Evolutionary conservation across 2,329 filamentous ascomycete genomes (phyloP).

Genomic region (Teratosphaeria zuluensis): DNA sequence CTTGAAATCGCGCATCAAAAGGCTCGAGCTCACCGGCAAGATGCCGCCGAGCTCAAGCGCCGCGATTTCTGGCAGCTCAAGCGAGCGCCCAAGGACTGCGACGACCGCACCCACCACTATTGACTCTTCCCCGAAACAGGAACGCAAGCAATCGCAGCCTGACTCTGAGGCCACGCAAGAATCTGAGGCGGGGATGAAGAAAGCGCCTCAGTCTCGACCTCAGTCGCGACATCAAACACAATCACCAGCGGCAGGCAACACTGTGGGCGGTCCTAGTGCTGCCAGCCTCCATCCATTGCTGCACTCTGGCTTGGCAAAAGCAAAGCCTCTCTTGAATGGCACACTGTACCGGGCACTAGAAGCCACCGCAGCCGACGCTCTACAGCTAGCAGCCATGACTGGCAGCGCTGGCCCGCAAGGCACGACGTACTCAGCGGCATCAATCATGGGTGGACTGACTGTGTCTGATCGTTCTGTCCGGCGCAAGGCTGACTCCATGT

Average conservation of each 20-base stretch:
- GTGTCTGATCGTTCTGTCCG: conserved; percentile 75
- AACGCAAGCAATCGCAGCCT: conserved; percentile 32
- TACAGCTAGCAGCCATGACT: conserved; percentile 69
- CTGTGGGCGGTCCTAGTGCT: conserved; percentile 34
- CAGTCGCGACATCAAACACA: neutral
- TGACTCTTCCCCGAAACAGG: conserved; percentile 77
- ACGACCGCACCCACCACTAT: conserved; percentile 85
- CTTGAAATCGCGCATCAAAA: conserved; percentile 82
- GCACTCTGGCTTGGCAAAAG: conserved; percentile 70
- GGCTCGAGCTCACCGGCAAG: conserved; percentile 82
- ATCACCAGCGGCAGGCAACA: conserved; percentile 4
- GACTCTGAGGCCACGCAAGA: neutral
- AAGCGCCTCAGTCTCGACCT: conserved; percentile 19
- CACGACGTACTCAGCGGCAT: conserved; percentile 53
- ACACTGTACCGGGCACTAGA: conserved; percentile 74
- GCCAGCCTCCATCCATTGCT: conserved; percentile 66
- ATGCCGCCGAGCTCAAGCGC: conserved; percentile 72
- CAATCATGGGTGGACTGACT: conserved; percentile 50
- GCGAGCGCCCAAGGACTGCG: conserved; percentile 80
- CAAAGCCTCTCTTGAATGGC: conserved; percentile 57
- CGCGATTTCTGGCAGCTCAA: conserved; percentile 62
- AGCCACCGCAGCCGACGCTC: conserved; percentile 68
- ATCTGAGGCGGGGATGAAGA: conserved; percentile 16
- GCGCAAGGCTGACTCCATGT: conserved; percentile 85
- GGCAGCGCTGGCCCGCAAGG: conserved; percentile 58